These are phyloP conservation scores for Colletotrichum chrysophilum DNA, from an alignment of 2,329 filamentous ascomycete genomes.

Conservation along the genomic window DNA sequence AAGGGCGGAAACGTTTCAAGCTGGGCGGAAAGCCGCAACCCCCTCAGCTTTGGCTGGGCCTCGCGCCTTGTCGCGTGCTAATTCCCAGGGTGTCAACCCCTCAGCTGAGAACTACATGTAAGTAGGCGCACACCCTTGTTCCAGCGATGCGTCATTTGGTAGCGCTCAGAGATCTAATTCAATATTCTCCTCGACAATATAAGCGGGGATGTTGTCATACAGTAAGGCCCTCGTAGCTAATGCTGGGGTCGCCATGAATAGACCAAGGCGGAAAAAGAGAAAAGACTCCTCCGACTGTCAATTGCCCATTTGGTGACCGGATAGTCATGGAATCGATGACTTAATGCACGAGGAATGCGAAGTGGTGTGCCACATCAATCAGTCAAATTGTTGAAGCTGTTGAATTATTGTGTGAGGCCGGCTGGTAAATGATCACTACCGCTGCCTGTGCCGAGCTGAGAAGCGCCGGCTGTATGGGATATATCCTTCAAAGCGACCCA, in stretches of 20 bases:
- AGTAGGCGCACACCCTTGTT: background rate
- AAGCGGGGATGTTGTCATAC: background rate
- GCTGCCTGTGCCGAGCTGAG: background rate
- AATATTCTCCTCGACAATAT: background rate
- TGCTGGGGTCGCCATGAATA: background rate
- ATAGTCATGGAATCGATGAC: background rate
- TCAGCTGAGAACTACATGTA: background rate
- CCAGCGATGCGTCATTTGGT: background rate
- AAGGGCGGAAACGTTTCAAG: background rate
- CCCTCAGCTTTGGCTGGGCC: background rate
- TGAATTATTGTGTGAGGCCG: background rate
- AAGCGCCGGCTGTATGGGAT: slow-evolving; percentile 1
- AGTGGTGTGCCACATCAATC: background rate
- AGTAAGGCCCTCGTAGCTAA: background rate
- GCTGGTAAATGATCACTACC: background rate
- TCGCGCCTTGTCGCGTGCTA: background rate
- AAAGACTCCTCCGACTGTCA: background rate
- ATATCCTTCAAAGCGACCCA: slow-evolving; percentile 10
- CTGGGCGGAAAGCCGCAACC: background rate
- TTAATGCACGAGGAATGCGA: background rate
- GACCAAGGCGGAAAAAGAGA: background rate
- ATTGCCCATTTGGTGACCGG: background rate
- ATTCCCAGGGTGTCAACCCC: background rate
- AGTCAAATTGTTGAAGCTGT: background rate
- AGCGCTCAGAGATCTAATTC: background rate